phyloP scores from a whole-genome alignment of 352 stramenopile genomes.

The Pilasporangium apinafurcum region DNA sequence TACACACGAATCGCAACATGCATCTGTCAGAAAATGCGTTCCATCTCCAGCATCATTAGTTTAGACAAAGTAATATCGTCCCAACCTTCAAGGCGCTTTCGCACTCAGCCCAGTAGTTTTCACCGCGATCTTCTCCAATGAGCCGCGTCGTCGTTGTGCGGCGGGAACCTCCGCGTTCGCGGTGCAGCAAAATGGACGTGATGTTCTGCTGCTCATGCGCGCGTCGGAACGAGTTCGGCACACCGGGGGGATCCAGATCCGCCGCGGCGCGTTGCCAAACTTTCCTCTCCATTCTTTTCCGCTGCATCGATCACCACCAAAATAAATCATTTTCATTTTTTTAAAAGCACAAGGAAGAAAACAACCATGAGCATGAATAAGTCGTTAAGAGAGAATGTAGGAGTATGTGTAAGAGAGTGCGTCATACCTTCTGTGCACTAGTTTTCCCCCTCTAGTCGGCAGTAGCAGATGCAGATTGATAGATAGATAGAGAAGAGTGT shows the following conservation, averaged over 20 bases:
- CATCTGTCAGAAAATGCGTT: background rate
- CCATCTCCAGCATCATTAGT: background rate
- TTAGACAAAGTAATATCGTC: background rate
- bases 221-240: conserved; percentile 70
- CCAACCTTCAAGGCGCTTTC: conserved; percentile 71
- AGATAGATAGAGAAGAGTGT: too few species aligned
- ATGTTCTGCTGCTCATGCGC: conserved; percentile 67
- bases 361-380: too few species aligned
- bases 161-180: conserved; percentile 40
- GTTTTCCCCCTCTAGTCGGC: too few species aligned
- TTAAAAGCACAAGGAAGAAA: too few species aligned
- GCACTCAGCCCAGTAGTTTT: conserved; percentile 77
- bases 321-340: too few species aligned
- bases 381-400: too few species aligned
- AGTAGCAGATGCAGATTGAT: too few species aligned
- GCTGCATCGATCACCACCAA: too few species aligned
- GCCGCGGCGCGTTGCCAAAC: conserved; percentile 69
- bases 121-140: conserved; percentile 35
- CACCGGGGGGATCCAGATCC: conserved; percentile 61
- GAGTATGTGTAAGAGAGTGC: too few species aligned
- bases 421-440: too few species aligned
- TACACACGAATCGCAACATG: background rate
- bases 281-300: conserved; percentile 34
- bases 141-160: conserved; percentile 33
- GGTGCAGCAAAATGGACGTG: conserved; percentile 45